These are phyloP conservation scores for Cyberlindnera xylosilytica DNA, from an alignment of 805 yeast genomes.

Conservation along the genomic window DNA sequence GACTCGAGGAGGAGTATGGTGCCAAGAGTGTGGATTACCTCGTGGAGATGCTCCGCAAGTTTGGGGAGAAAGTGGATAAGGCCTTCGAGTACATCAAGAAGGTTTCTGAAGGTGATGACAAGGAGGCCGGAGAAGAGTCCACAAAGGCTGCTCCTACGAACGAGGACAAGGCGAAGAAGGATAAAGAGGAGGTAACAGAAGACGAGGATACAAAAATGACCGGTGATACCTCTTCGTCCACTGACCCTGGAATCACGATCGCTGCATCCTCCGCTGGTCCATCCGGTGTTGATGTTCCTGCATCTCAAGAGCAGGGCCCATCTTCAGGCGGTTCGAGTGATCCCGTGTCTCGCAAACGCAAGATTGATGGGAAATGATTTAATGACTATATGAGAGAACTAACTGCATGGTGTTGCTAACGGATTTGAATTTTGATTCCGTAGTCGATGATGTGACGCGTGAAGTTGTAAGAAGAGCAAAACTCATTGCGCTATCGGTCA, in stretches of 20 bases:
- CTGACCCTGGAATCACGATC: too few relatives aligned
- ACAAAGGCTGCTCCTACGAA: not conserved
- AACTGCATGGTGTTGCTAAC: not conserved
- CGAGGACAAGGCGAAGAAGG: not conserved
- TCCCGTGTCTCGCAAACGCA: constrained; percentile 9
- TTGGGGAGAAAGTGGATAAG: constrained; percentile 13
- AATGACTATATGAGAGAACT: not conserved
- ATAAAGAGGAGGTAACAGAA: too few relatives aligned
- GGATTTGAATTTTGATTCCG: too few relatives aligned
- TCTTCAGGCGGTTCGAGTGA: not conserved
- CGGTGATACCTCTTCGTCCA: too few relatives aligned
- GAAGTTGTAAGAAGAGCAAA: too few relatives aligned
- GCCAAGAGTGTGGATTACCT: constrained; percentile 12
- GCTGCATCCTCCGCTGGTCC: too few relatives aligned
- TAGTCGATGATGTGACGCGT: too few relatives aligned
- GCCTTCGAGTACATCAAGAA: constrained; percentile 7
- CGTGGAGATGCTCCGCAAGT: constrained; percentile 13
- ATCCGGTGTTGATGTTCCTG: too few relatives aligned
- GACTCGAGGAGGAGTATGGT: constrained; percentile 2
- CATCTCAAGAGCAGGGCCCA: too few relatives aligned
- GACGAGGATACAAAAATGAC: too few relatives aligned
- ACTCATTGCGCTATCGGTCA: too few relatives aligned
- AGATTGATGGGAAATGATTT: constrained; percentile 4
- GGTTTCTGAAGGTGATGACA: constrained; percentile 2
- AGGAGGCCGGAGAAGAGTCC: not conserved